Conservation (phyloP, 768 basidiomycete species). For the Tulasnella sp. region DNA sequence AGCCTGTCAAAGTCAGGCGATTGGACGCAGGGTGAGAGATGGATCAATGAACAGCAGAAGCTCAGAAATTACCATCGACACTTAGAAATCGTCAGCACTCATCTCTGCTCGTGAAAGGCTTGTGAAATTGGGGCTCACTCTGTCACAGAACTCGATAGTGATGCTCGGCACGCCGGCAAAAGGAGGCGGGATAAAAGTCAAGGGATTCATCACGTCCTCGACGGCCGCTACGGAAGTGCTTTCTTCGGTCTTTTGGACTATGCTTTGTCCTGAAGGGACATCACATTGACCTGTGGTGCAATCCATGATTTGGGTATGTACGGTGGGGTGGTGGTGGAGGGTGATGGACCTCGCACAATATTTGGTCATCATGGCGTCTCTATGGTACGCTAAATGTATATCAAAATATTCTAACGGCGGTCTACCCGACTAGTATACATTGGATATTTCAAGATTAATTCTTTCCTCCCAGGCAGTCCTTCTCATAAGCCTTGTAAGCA, state of each 20-base stretch:
- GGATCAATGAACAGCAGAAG: constrained; percentile 7
- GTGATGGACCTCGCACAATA: background rate
- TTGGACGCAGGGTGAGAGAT: background rate
- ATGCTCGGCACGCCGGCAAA: constrained; percentile 48
- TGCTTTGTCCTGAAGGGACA: too few species aligned
- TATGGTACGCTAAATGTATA: background rate
- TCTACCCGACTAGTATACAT: background rate
- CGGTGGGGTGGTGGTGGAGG: background rate
- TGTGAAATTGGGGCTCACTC: constrained; percentile 49
- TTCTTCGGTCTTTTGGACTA: background rate
- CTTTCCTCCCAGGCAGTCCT: background rate
- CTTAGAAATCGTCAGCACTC: constrained; percentile 39
- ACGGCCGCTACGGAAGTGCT: background rate
- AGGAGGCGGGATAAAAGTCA: constrained; percentile 34
- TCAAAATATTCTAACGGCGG: background rate
- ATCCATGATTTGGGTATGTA: background rate
- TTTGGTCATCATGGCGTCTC: background rate
- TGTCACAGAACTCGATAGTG: constrained; percentile 90
- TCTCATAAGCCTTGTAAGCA: constrained; percentile 49
- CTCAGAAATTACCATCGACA: constrained; percentile 63
- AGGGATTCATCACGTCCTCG: constrained; percentile 34
- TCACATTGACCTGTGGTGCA: background rate
- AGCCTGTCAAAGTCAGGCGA: constrained; percentile 53
- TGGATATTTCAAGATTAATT: background rate
- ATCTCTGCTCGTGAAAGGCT: background rate